Base-by-base conservation (phyloP, 345 rosid species). In the Capsella bursapastoris region DNA sequence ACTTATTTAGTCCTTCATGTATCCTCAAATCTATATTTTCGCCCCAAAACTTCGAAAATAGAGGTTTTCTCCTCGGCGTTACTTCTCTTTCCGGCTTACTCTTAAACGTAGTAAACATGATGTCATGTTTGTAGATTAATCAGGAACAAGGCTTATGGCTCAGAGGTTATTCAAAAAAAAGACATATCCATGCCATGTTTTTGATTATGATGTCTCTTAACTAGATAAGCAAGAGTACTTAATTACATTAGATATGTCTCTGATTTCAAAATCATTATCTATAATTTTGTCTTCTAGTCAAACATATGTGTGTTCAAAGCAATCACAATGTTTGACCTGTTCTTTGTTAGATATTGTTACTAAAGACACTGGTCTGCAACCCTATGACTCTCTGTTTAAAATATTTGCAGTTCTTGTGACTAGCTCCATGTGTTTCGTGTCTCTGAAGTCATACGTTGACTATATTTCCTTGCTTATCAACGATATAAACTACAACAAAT, bases 291-390 rank as follows among this genome's bases (percentile, higher is more conserved):
- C 61, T 49, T 64, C 40, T 14, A 7, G 61, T 27, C 31, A 48
- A 47, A 29, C 28, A 32, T 22, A 5, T n/a, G 15, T 47, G 64
- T 38, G 48, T 41, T 41, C 2, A 5, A 8, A 58, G 68, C 29
- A 64, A 29, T 31, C 9, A 57, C 8, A 25, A 13, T 50, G 34
- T 50, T 22, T 66, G 70, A 66, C 45, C 0, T 12, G 35, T 4
- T 66, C 48, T 49, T 48, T 48, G 18, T 61, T 71, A 62, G 40
- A 7, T 51, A 62, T 28, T 52, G 25, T 37, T 2, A 15, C 62
- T 61, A 38, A 38, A 50, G 7, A 31, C 32, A 38, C 2, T 16
- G 8, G 22, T 44, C 38, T 64, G 77, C 31, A 56, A 35, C 4
- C 41, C 8, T 55, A 1, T 31, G 5, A 35, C 45, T 62, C 70